phyloP scores from a whole-genome alignment of 2,329 filamentous ascomycete species.

The Fusarium palustre region DNA sequence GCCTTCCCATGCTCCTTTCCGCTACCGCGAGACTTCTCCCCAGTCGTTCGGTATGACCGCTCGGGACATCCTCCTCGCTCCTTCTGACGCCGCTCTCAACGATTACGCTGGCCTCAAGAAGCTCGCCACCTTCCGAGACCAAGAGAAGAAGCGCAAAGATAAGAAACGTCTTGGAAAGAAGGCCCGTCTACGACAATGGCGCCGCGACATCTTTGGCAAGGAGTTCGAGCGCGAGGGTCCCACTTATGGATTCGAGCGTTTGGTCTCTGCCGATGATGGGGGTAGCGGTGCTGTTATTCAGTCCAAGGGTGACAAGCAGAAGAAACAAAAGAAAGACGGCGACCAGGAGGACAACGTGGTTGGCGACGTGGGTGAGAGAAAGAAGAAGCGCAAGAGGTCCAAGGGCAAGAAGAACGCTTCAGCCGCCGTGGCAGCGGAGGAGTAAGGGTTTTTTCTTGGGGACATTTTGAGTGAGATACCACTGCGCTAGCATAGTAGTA shows the following conservation, averaged over 20 bases:
- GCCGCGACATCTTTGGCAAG: slow-evolving; percentile 70
- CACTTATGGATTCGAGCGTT: slow-evolving; percentile 66
- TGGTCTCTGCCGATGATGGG: slow-evolving; percentile 48
- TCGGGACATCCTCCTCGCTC: slow-evolving; percentile 88
- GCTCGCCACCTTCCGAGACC: slow-evolving; percentile 87
- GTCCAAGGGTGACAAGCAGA: slow-evolving; percentile 32
- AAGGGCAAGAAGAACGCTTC: slow-evolving; percentile 56
- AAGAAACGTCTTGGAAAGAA: slow-evolving; percentile 93
- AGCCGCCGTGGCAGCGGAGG: slow-evolving; percentile 42
- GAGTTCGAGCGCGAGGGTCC: slow-evolving; percentile 68
- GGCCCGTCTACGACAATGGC: slow-evolving; percentile 88
- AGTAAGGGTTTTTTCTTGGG: slow-evolving; percentile 24
- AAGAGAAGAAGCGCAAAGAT: slow-evolving; percentile 89
- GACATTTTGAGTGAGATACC: slow-evolving; percentile 36
- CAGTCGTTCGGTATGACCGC: slow-evolving; percentile 89
- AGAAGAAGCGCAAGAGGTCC: slow-evolving; percentile 66
- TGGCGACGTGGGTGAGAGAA: slow-evolving; percentile 50
- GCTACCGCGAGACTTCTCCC: slow-evolving; percentile 94
- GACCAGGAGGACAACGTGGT: slow-evolving; percentile 43
- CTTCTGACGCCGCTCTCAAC: slow-evolving; percentile 87
- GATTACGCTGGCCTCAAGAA: slow-evolving; percentile 95
- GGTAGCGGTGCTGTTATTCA: slow-evolving; percentile 46
- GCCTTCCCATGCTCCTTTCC: slow-evolving; percentile 66
- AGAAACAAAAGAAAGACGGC: slow-evolving; percentile 12
- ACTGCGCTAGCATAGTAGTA: slow-evolving; percentile 33